Evolutionary conservation across 768 basidiomycete genomes (phyloP).

Genomic region (Dacryopinax primogenitus): DNA sequence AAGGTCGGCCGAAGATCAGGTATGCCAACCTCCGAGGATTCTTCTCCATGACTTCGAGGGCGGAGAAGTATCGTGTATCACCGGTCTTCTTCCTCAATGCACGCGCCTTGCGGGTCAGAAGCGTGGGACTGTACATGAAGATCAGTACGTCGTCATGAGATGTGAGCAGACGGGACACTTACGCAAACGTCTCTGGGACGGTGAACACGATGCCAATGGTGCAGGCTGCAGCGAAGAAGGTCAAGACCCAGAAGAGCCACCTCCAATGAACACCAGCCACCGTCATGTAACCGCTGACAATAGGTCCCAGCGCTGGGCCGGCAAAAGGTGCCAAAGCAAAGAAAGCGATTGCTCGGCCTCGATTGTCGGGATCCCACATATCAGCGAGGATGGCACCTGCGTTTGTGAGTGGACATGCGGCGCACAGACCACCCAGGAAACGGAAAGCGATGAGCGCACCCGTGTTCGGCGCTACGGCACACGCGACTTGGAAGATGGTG

Average conservation of each 20-base stretch:
- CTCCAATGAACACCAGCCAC: slow-evolving; percentile 24
- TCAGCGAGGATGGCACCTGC: slow-evolving; percentile 21
- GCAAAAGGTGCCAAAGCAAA: slow-evolving; percentile 28
- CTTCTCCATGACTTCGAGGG: slow-evolving; percentile 21
- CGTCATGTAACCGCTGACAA: slow-evolving; percentile 27
- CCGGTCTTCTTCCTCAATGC: slow-evolving; percentile 27
- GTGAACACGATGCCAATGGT: slow-evolving; percentile 12
- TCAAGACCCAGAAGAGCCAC: slow-evolving; percentile 28
- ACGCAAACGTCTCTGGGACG: slow-evolving; percentile 20
- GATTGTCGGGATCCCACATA: slow-evolving; percentile 17
- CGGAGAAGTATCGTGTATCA: slow-evolving; percentile 26
- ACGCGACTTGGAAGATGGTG: slow-evolving; percentile 11
- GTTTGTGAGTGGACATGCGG: slow-evolving; percentile 19
- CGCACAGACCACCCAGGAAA: slow-evolving; percentile 9
- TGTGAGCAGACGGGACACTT: slow-evolving; percentile 13
- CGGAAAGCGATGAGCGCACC: background rate
- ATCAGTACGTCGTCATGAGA: background rate
- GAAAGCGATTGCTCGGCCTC: background rate
- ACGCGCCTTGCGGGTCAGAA: slow-evolving; percentile 27
- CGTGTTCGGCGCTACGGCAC: background rate
- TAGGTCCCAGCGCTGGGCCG: slow-evolving; percentile 27
- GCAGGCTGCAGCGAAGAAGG: slow-evolving; percentile 22
- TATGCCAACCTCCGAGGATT: slow-evolving; percentile 25
- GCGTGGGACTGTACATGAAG: slow-evolving; percentile 31
- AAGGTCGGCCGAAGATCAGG: slow-evolving; percentile 47